Evolutionary conservation across 2,329 filamentous ascomycete species (phyloP), one percentile per base, ranked within the genome.

Genomic region (Apiospora aurea): DNA sequence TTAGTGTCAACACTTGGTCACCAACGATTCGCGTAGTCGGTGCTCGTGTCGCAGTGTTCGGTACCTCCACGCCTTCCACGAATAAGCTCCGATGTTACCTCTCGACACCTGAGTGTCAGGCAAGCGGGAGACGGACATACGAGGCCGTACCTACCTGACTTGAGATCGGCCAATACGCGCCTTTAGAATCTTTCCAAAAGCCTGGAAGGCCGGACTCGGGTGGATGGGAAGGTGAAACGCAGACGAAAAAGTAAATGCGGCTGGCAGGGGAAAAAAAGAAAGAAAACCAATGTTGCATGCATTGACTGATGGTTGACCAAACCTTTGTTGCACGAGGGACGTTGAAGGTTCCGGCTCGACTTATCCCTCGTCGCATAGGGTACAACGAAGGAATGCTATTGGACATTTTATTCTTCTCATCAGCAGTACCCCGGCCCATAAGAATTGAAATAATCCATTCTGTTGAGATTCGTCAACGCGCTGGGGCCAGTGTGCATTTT

Each of bases 321-420:
- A 64, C 57, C 57, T 64, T 64, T 64, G 57, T 41, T 64, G 57
- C 53, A 64, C 57, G 53, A 61, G 53, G 53, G 29, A 61, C 53
- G 53, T 61, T 61, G 53, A 61, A 61, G 53, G 53, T 61, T 61
- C 53, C 53, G 53, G 53, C 26, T 61, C 53, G 29, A 61, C 29
- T 64, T 41, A 41, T 64, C 57, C 57, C n/a, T 41, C 18, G 57
- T 41, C 57, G 57, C 57, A 64, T 64, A 61, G 29, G 34, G 34
- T 64, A 64, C 57, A 34, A 64, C 34, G 41, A 64, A 64, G 14
- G 29, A 41, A 41, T 10, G 29, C 57, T 41, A 38, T 41, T 34
- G 1, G 57, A 6, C 41, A 41, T 26, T 14, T 51, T n/a, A 29
- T 29, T 29, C 26, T 29, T 29, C 26, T 29, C 26, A 2, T 38